Base-by-base conservation (phyloP, 2,329 filamentous ascomycete genomes). In the Mycosphaerella arachidis region DNA sequence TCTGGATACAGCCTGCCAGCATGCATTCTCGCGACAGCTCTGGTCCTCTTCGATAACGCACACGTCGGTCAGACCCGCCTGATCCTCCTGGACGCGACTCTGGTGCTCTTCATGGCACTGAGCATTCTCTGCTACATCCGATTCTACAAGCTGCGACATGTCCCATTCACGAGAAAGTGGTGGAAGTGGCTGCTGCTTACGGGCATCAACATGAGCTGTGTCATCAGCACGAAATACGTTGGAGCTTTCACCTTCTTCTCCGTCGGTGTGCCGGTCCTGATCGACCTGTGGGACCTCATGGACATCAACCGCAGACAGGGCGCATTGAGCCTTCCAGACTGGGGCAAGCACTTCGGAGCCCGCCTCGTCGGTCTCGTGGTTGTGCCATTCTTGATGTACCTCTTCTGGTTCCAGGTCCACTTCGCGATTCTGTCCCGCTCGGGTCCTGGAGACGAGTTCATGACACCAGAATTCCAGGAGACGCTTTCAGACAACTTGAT, bases 321-420 rank as follows among this genome's bases (percentile, higher is more conserved):
- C 53, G 83, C 90, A n/a, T 82, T 99, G 70, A 87, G 81, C 68
- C 81, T 99, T 68, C 80, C 84, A 53, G 83, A 90, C 46, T 97
- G 97, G 73, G 85, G 82, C 66, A 93, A 95, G 79, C 94, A 99
- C 77, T 95, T 99, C 73, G 84, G 80, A 43, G 94, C 94, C 63
- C 90, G 94, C 55, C 85, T 87, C n/a, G 80, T 95, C 65, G 92
- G 90, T 13, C 81, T 99, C 58, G 91, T 97, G 68, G 74, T 96
- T 67, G 85, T 97, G 67, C 94, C 94, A 13, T 97, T 99, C 82
- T 82, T 97, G 71, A 95, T 99, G 78, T 99, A 99, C 77, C 85
- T 99, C 51, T 97, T 99, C 83, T 99, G 94, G 94, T 99, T 99
- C 87, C 94, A 99, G 82, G 92, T 99, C 31, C 94, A 99, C 79